phyloP scores from a whole-genome alignment of 1,139 yeast genomes.

The Saccharomycopsis hybrid region DNA sequence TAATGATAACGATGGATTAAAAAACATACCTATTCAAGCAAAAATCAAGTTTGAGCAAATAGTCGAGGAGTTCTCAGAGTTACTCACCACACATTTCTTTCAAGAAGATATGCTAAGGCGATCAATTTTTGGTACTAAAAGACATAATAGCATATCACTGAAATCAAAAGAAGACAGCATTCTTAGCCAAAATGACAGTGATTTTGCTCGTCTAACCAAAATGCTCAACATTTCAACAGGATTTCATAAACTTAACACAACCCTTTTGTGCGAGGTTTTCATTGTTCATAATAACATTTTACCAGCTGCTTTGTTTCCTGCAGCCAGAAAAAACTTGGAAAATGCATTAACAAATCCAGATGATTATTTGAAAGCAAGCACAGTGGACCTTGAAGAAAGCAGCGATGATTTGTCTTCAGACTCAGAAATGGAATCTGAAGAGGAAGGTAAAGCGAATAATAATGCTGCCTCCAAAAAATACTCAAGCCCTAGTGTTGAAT shows the following conservation, averaged over 20 bases:
- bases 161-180: not conserved
- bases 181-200: too few relatives aligned
- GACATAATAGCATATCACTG: not conserved
- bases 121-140: too few relatives aligned
- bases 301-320: conserved; percentile 24
- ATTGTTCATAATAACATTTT: conserved; percentile 22
- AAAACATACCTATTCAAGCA: conserved; percentile 19
- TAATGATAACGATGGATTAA: conserved; percentile 17
- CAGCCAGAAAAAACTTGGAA: conserved; percentile 22
- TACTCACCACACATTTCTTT: conserved; percentile 1
- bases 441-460: not conserved
- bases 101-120: not conserved
- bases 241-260: conserved; percentile 1
- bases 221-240: not conserved
- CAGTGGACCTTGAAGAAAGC: conserved; percentile 26
- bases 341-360: conserved; percentile 25
- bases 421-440: too few relatives aligned
- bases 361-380: conserved; percentile 23
- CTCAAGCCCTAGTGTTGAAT: not conserved
- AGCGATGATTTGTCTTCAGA: not conserved
- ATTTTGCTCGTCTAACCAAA: not conserved
- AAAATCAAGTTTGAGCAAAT: conserved; percentile 25
- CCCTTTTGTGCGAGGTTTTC: conserved; percentile 24
- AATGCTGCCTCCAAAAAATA: not conserved
- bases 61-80: conserved; percentile 6